phyloP scores from a whole-genome alignment of 108 stramenopile species.

The Aureococcus anophagefferens region DNA sequence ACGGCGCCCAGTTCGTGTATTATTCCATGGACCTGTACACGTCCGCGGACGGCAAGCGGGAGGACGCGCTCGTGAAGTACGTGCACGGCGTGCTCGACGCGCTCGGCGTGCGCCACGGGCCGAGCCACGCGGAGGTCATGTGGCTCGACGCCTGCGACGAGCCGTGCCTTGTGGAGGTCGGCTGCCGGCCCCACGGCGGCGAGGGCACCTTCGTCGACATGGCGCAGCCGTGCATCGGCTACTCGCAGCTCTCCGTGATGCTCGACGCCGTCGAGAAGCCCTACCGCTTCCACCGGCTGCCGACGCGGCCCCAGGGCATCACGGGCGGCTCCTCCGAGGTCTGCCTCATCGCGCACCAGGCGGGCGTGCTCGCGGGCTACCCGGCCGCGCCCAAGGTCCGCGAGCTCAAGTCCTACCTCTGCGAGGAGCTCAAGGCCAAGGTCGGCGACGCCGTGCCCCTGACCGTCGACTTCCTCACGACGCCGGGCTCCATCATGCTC shows the following conservation, averaged over 20 bases:
- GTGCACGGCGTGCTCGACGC: conserved; percentile 61
- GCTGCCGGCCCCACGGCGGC: conserved; percentile 84
- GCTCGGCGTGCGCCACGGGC: conserved; percentile 56
- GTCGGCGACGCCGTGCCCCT: not conserved
- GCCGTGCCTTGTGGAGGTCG: conserved; percentile 87
- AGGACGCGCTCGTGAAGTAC: conserved; percentile 68
- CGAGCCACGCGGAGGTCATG: conserved; percentile 32
- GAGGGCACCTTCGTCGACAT: conserved; percentile 80
- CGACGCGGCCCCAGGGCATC: not conserved
- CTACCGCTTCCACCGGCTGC: conserved; percentile 2
- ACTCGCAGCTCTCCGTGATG: conserved; percentile 31
- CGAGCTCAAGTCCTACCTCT: conserved; percentile 1
- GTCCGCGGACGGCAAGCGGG: conserved; percentile 28
- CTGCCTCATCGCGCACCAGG: conserved; percentile 4
- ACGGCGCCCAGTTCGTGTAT: conserved; percentile 75
- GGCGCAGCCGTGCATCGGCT: conserved; percentile 48
- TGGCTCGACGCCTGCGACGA: conserved; percentile 66
- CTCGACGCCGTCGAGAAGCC: conserved; percentile 14
- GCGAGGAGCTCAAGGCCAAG: conserved; percentile 8
- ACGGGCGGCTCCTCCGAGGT: conserved; percentile 3
- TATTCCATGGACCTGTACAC: conserved; percentile 51
- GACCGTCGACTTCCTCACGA: conserved; percentile 26
- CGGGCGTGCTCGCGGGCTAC: conserved; percentile 14
- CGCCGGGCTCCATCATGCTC: conserved; percentile 19
- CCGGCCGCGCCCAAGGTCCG: too few species aligned